These are phyloP conservation scores for Tylopilus rubrobrunneus DNA, from an alignment of 768 basidiomycete species.

Conservation along the genomic window DNA sequence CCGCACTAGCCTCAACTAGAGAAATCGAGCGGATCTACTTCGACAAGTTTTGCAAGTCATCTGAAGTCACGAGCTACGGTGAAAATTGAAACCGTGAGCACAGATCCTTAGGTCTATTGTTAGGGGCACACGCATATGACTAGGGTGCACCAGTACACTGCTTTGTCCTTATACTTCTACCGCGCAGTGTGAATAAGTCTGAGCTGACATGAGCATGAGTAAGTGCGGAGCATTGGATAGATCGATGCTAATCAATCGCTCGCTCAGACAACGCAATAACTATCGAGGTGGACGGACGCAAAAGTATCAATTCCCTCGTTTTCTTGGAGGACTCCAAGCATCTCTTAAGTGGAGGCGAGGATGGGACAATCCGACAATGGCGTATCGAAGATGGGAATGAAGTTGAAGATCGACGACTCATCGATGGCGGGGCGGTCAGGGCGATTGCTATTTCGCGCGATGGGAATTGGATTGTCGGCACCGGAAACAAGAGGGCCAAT, in stretches of 20 bases:
- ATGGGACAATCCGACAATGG: conserved; percentile 1
- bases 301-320: not conserved
- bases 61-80: too few species aligned
- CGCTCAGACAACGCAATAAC: not conserved
- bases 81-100: too few species aligned
- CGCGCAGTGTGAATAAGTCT: too few species aligned
- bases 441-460: not conserved
- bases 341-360: not conserved
- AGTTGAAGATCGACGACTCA: not conserved
- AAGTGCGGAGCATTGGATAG: not conserved
- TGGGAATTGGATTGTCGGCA: conserved; percentile 1
- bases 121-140: too few species aligned
- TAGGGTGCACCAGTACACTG: too few species aligned
- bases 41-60: too few species aligned
- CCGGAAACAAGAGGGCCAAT: not conserved
- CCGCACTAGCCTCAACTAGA: too few species aligned
- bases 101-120: too few species aligned
- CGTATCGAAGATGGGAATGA: not conserved
- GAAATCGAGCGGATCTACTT: too few species aligned
- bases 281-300: not conserved
- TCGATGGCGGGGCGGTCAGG: not conserved
- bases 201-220: not conserved
- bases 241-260: not conserved
- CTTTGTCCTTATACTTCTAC: not conserved
- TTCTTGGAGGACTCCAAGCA: not conserved